phyloP scores from a whole-genome alignment of 495 filamentous ascomycete species.

The Parathielavia hyrcaniae region DNA sequence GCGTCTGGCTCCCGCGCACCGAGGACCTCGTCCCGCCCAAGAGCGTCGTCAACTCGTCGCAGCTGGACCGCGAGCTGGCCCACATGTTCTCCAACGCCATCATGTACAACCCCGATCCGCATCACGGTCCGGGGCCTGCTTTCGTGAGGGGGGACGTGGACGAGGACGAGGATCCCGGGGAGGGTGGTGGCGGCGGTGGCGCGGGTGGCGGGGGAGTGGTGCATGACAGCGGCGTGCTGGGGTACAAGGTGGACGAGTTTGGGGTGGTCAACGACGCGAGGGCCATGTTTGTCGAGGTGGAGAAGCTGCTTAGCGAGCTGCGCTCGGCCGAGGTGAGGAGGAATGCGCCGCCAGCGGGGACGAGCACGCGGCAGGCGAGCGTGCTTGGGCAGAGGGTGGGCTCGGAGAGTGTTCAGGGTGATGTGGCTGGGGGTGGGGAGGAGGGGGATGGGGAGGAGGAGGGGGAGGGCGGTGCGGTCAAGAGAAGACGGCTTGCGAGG shows the following conservation, averaged over 20 bases:
- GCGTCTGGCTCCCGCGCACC: conserved; percentile 59
- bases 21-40: conserved; percentile 77
- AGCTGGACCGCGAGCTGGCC: conserved; percentile 91
- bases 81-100: conserved; percentile 96
- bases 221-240: conserved; percentile 42
- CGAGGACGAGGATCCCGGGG: conserved; percentile 31
- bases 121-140: conserved; percentile 58
- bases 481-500: conserved; percentile 14
- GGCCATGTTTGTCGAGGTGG: conserved; percentile 76
- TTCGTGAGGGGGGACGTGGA: conserved; percentile 39
- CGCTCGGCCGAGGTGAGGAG: conserved; percentile 34
- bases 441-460: conserved; percentile 4
- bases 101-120: conserved; percentile 85
- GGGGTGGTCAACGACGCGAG: conserved; percentile 74
- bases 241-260: conserved; percentile 61
- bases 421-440: neutral
- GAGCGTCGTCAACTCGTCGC: conserved; percentile 87
- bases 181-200: conserved; percentile 13
- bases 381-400: conserved; percentile 12
- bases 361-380: conserved; percentile 30
- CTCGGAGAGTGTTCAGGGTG: conserved; percentile 4
- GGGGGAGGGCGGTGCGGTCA: conserved; percentile 5
- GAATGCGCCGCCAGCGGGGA: conserved; percentile 20
- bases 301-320: conserved; percentile 51
- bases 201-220: neutral